Evolutionary conservation across 2,329 filamentous ascomycete genomes (phyloP).

Genomic region (Mycocentrospora acerina): DNA sequence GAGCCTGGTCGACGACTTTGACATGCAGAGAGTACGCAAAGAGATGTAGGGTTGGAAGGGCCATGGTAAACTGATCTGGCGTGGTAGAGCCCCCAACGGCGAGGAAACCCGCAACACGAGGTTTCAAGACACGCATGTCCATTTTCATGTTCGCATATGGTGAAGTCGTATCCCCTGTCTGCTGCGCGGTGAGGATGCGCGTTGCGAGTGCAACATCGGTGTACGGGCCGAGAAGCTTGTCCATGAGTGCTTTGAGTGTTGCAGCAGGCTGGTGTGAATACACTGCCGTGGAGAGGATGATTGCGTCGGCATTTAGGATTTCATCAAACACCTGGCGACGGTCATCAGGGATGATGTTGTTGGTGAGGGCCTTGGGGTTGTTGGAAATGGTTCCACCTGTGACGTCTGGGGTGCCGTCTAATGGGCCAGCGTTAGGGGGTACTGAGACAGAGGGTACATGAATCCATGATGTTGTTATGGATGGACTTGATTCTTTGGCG

Average conservation of each 20-base stretch:
- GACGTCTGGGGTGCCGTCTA: conserved; percentile 3
- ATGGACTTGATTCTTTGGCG: not conserved
- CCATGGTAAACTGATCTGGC: conserved; percentile 12
- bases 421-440: conserved; percentile 8
- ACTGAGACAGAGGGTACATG: conserved; percentile 8
- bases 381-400: conserved; percentile 6
- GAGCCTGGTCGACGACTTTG: conserved; percentile 9
- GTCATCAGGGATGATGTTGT: conserved; percentile 3
- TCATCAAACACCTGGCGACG: conserved; percentile 2
- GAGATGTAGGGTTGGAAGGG: conserved; percentile 9
- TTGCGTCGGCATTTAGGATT: conserved; percentile 8
- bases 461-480: conserved; percentile 11
- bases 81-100: conserved; percentile 7
- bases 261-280: conserved; percentile 11
- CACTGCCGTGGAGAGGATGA: conserved; percentile 8
- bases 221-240: conserved; percentile 9
- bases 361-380: conserved; percentile 1
- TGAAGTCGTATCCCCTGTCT: not conserved
- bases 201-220: conserved; percentile 6
- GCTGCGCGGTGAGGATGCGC: conserved; percentile 2
- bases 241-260: conserved; percentile 5
- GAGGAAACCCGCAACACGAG: conserved; percentile 4
- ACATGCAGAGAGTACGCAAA: conserved; percentile 6
- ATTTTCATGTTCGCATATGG: conserved; percentile 1
- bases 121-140: conserved; percentile 7